Evolutionary conservation across 2,329 filamentous ascomycete species (phyloP), one percentile per base, ranked within the genome.

Genomic region (Colletotrichum tamarilloi): DNA sequence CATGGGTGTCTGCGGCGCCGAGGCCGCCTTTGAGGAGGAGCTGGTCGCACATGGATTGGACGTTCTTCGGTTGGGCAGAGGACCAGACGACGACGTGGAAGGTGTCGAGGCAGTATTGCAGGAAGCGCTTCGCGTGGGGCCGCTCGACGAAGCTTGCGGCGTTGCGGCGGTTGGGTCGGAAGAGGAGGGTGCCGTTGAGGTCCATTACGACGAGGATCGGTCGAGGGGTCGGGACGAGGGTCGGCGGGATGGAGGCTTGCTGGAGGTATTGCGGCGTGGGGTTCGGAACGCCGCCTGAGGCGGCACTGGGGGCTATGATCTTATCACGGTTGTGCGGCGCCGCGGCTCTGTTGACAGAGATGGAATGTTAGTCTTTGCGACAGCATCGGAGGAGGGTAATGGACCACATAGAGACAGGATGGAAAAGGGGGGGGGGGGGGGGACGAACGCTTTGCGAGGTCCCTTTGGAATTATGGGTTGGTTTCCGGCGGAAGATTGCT

Each of bases 31-130:
- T 49, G 19, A 67, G 84, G 71, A 98, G 87, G 0, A 97, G 87
- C 62, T 89, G 84, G 3, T 85, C 82, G 74, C 94, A 90, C 87
- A 97, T 94, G 46, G 83, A 84, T 9, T 82, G 76, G 16, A 98
- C 94, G 76, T 97, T 98, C 1, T 88, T 82, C 0, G 92, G 92
- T 24, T 88, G 89, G 0, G 96, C 95, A 7, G 94, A 97, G 1
- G 96, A 97, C 95, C 96, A 99, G 71, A 98, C 90, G 84, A 95
- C 94, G 35, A 98, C 92, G 65, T 87, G 86, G 84, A 97, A 96
- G 72, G 92, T 91, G 14, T 89, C 83, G 76, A 97, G 87, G 76
- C 95, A 89, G 81, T 95, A 94, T 32, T 87, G 79, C 4, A 98
- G 84, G 81, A 99, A 98, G 0, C 84, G 76, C 3, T 84, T 78